Conservation (phyloP, 129 eudicot genomes). For the Glebionis coronaria region DNA sequence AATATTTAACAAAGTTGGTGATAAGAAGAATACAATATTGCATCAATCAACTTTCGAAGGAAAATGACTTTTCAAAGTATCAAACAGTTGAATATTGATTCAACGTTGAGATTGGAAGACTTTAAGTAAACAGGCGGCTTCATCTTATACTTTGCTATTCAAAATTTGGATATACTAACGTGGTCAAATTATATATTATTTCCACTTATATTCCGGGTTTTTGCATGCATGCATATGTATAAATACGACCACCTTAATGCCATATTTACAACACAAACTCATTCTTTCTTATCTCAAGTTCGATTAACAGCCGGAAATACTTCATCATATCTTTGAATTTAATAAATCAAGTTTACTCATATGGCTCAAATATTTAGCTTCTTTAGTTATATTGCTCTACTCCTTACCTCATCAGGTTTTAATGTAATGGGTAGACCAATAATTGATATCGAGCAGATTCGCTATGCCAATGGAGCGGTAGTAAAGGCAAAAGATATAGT, state of each 20-base stretch:
- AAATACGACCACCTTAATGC: constrained; percentile 2
- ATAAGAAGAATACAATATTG: not conserved
- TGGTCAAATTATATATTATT: not conserved
- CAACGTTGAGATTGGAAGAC: not conserved
- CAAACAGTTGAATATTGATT: not conserved
- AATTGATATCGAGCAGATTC: not conserved
- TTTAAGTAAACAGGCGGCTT: constrained; percentile 8
- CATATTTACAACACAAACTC: not conserved
- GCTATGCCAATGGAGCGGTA: not conserved
- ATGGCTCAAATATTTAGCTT: not conserved
- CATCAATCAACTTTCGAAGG: not conserved
- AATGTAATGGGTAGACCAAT: not conserved
- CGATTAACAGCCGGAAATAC: not conserved
- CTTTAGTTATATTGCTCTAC: not conserved
- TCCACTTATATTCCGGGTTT: not conserved
- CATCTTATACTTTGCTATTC: not conserved
- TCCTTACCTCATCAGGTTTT: not conserved
- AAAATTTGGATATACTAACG: not conserved
- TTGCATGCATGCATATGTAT: constrained; percentile 13
- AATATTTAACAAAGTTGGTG: not conserved
- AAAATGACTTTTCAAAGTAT: constrained; percentile 3
- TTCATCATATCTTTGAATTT: not conserved
- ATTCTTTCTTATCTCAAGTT: not conserved
- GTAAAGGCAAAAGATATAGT: not conserved
- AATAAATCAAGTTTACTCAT: not conserved